Percentiles rank a stretch among this genome's conserved stretches.
These are phyloP conservation scores for Phaeosphaeriaceae sp. DNA, from an alignment of 2,329 filamentous ascomycete genomes.

Conservation along the genomic window DNA sequence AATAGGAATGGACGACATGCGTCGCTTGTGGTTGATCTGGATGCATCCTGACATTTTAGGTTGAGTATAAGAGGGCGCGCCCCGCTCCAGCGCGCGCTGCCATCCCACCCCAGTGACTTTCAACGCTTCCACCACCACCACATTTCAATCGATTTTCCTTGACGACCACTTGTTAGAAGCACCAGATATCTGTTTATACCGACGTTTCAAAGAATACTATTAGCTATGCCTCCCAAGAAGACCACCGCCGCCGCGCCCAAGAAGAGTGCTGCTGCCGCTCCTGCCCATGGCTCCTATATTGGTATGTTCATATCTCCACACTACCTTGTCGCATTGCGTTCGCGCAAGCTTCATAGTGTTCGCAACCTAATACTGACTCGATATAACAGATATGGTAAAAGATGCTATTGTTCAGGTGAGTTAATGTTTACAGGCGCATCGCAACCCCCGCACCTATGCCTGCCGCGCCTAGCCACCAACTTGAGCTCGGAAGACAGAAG, in stretches of 20 bases:
- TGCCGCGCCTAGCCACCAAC: conserved; percentile 43
- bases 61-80: conserved; percentile 37
- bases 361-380: conserved; percentile 62
- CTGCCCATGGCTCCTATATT: conserved; percentile 69
- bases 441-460: conserved; percentile 43
- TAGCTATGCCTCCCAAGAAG: conserved; percentile 71
- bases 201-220: conserved; percentile 31
- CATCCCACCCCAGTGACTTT: conserved; percentile 30
- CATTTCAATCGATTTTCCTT: conserved; percentile 26
- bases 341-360: conserved; percentile 51
- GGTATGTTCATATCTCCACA: conserved; percentile 58
- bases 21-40: conserved; percentile 40
- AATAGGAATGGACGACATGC: conserved; percentile 33
- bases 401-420: conserved; percentile 74
- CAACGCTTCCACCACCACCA: conserved; percentile 33
- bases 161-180: conserved; percentile 43
- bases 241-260: conserved; percentile 61
- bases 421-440: conserved; percentile 60
- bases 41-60: conserved; percentile 30
- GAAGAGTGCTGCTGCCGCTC: conserved; percentile 59
- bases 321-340: conserved; percentile 54
- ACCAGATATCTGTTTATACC: conserved; percentile 31
- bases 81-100: conserved; percentile 32
- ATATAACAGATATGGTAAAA: conserved; percentile 71
- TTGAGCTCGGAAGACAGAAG: conserved; percentile 39